Base-by-base conservation (phyloP, 768 basidiomycete species). In the Jaapia argillacea region DNA sequence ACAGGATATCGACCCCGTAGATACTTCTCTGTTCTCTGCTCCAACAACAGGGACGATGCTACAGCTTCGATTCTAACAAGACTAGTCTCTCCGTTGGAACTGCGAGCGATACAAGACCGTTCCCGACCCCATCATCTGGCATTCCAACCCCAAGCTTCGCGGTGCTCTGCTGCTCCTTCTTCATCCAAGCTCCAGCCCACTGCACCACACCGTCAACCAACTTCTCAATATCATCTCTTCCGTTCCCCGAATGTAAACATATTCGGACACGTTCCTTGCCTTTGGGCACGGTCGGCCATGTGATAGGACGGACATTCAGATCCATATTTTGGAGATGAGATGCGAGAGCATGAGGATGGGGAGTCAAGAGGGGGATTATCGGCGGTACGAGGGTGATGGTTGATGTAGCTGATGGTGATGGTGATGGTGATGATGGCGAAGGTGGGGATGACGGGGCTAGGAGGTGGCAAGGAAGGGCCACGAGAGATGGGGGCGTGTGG, bases 241-340 rank as follows among this genome's bases (percentile, higher is more conserved):
- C 76, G 53, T 93, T 89, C 1, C 72, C 78, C 0, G 90, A 79
- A 54, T 92, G 86, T 22, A 97, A 54, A 58, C 93, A 97, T n/a
- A 97, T 75, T 2, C 93, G 63, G 2, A 97, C 81, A 14, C 92
- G 75, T 47, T 92, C 85, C 46, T 74, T 74, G 6, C 88, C 91
- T 42, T 80, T 81, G 0, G 92, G 89, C 0, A 96, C 92, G 0
- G 92, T 96, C 0, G 94, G 93, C 68, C 81, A 84, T 6, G 76
- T 79, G 33, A 91, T 89, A 3, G 85, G 79, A 3, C 81, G 77
- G 0, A 81, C 84, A 50, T 81, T 79, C 54, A 85, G 71, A 1
- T 73, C 72, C 2, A 50, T 49, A 18, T 42, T 45, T 41, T 59
- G 61, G 36, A 96, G 79, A 55, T 80, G 73, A 1, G 75, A 66